Evolutionary conservation across 2,329 filamentous ascomycete species (phyloP), one percentile per base, ranked within the genome.

Genomic region (Teratosphaeria destructans): DNA sequence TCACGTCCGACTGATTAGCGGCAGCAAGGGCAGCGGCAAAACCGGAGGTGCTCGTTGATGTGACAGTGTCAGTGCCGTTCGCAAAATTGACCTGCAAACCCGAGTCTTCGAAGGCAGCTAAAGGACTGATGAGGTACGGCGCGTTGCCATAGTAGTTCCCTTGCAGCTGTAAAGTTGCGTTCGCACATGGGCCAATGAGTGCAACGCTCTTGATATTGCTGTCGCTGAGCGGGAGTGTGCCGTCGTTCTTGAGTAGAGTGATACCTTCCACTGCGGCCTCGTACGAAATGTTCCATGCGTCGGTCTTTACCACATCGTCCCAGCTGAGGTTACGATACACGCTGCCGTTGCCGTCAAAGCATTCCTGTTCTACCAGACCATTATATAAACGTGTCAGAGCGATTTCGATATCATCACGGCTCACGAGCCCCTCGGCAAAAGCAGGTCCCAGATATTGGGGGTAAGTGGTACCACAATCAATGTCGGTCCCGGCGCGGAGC

Each of bases 101-200:
- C 10, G 61, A 59, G 14, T 56, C 60, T 57, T 67, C 27, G 5
- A 63, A 60, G 2, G 63, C 65, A n/a, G 54, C 49, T 14, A 67
- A 56, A 2, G 65, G 66, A 52, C 62, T 64, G 52, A 59, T 59
- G 3, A 65, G 56, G 57, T 64, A 67, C 5, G 63, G 64, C 16
- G 66, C 55, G 10, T 56, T 59, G 14, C 58, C 61, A 60, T 66
- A 74, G 69, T 85, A 85, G 14, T 59, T 52, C 23, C 60, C 39
- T 27, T 23, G 39, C 43, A 61, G 63, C 80, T 81, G 1, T 12
- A 70, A 73, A 0, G 80, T 80, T 8, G 79, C 79, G 56, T 81
- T 81, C 4, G 79, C 81, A 75, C 81, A 85, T 27, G 77, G 77
- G 0, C 82, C 82, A 27, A 85, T 71, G 53, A 85, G 72, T 1